Percentiles rank a stretch among this genome's conserved stretches.
These are phyloP conservation scores for Lichina pygmaea DNA, from an alignment of 495 filamentous ascomycete genomes.

Conservation along the genomic window DNA sequence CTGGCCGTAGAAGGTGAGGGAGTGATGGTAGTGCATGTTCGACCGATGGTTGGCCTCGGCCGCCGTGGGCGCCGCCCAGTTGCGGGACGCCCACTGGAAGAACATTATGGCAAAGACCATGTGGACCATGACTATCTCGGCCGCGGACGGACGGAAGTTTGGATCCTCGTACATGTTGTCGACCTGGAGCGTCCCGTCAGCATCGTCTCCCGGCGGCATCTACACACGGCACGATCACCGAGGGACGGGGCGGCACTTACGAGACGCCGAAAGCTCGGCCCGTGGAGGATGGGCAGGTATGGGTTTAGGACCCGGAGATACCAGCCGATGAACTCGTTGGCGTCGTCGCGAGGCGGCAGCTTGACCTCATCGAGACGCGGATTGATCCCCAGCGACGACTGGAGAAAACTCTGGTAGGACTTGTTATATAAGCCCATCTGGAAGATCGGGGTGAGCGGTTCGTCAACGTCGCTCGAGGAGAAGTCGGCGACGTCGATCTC, in stretches of 20 bases:
- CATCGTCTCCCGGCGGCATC: background rate
- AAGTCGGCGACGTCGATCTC: slow-evolving; percentile 54
- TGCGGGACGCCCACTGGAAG: slow-evolving; percentile 41
- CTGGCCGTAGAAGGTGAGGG: slow-evolving; percentile 35
- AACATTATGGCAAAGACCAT: slow-evolving; percentile 55
- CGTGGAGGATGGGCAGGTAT: slow-evolving; percentile 47
- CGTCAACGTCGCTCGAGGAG: slow-evolving; percentile 33
- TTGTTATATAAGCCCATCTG: slow-evolving; percentile 26
- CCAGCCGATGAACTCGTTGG: slow-evolving; percentile 35
- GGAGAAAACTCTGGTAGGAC: slow-evolving; percentile 38
- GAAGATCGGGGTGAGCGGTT: slow-evolving; percentile 19
- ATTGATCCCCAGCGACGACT: slow-evolving; percentile 29
- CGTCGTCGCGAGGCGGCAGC: slow-evolving; percentile 27
- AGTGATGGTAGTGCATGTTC: slow-evolving; percentile 50
- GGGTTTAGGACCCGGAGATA: slow-evolving; percentile 45
- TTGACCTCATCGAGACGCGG: slow-evolving; percentile 24
- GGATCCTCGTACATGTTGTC: slow-evolving; percentile 34
- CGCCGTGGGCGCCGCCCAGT: slow-evolving; percentile 23
- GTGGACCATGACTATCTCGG: slow-evolving; percentile 45
- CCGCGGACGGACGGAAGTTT: slow-evolving; percentile 25
- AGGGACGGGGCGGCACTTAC: slow-evolving; percentile 18
- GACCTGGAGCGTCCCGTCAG: slow-evolving; percentile 17
- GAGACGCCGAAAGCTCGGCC: slow-evolving; percentile 36
- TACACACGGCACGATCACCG: background rate
- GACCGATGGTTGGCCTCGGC: slow-evolving; percentile 28